Base-by-base conservation (phyloP, 805 yeast species). In the Yamadazyma laniorum region DNA sequence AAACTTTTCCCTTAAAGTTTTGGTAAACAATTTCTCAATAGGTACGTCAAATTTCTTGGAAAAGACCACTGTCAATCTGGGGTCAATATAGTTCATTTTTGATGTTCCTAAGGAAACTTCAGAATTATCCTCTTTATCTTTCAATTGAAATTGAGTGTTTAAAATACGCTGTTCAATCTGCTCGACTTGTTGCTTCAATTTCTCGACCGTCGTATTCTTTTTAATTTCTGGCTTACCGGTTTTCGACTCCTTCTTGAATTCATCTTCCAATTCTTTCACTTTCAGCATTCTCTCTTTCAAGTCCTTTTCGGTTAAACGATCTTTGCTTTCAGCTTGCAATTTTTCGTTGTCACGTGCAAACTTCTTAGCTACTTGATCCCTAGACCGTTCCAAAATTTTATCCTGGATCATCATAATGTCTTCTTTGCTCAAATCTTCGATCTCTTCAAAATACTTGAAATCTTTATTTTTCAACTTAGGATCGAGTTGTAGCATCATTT, bases 21-120 rank as follows among this genome's bases (percentile, higher is more conserved):
- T 90, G 9, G 96, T 84, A 51, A 91, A 89, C 29, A 91, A 70
- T 61, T 86, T 90, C 61, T 91, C 97, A 38, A 91, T 83, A 6
- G 98, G 98, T 15, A 91, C 96, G 38, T 78, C 72, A 56, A 67
- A 88, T 61, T 80, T 85, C 61, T 89, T 90, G 36, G 95, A 77
- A 55, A 89, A 91, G 74, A 85, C 80, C 17, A 88, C 96, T 0
- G 95, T 80, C 50, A 91, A 67, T 48, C 98, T 74, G 18, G 98
- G 98, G 61, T 91, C 98, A 43, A 91, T 91, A 69, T 91, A 91
- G 61, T 91, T 91, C 73, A 86, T 79, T 67, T 91, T 91, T 18
- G 95, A 86, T 0, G 98, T 91, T 32, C 95, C 89, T 48, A 91
- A 68, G 0, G 97, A 90, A 18, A 91, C 97, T 48, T 86, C 86